Evolutionary conservation across 495 filamentous ascomycete genomes (phyloP).

Genomic region (Penicillium ochrochloron): DNA sequence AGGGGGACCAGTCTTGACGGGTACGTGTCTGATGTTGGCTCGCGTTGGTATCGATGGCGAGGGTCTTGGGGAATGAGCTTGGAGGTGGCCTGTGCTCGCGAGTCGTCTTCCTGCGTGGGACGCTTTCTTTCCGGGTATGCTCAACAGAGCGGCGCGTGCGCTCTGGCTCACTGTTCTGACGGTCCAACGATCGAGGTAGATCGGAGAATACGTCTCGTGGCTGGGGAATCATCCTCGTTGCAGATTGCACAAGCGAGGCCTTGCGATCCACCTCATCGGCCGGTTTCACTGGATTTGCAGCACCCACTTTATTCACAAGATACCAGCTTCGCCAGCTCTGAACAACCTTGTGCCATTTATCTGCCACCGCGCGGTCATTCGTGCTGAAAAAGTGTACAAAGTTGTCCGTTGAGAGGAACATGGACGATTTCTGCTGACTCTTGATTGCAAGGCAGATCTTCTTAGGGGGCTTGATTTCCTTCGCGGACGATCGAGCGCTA

Average conservation of each 20-base stretch:
- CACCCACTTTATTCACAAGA: constrained; percentile 67
- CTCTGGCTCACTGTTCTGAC: constrained; percentile 12
- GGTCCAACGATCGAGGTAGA: constrained; percentile 9
- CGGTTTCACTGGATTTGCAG: constrained; percentile 19
- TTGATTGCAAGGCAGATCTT: constrained; percentile 86
- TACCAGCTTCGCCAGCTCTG: constrained; percentile 92
- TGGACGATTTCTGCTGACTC: constrained; percentile 85
- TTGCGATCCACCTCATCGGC: constrained; percentile 37
- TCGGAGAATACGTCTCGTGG: constrained; percentile 21
- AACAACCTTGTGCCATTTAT: constrained; percentile 68
- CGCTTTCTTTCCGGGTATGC: constrained; percentile 29
- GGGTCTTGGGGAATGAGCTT: constrained; percentile 43
- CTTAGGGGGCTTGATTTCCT: constrained; percentile 72
- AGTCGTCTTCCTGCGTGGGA: constrained; percentile 40
- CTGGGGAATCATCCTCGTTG: constrained; percentile 26
- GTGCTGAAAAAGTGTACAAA: constrained; percentile 92
- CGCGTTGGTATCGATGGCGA: constrained; percentile 36
- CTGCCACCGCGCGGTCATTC: constrained; percentile 67
- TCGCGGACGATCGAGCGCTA: constrained; percentile 63
- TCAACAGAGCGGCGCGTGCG: constrained; percentile 21
- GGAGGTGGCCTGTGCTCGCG: constrained; percentile 52
- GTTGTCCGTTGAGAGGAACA: constrained; percentile 81
- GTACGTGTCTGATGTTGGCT: not conserved
- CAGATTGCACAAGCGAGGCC: not conserved
- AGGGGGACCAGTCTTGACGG: not conserved